Evolutionary conservation across 192 early-diverging fungal genomes (phyloP).

Genomic region (Backusella mclennaniae): DNA sequence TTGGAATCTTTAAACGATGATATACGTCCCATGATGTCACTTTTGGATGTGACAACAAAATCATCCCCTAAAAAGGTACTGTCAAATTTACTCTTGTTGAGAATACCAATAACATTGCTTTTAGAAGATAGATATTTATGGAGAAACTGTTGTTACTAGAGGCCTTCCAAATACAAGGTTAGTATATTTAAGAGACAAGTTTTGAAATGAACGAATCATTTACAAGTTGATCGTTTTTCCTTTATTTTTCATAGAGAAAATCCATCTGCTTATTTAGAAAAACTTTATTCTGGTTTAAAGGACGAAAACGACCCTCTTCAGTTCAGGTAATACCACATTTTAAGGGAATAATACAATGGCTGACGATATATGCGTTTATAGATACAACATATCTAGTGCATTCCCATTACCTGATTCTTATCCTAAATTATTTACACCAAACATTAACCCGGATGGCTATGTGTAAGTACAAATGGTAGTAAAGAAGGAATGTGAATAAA

Average conservation of each 20-base stretch:
- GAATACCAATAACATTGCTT: no score
- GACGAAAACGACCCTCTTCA: constrained; percentile 20
- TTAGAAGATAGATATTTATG: constrained; percentile 13
- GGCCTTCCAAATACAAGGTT: constrained; percentile 1
- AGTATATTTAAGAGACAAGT: neutral
- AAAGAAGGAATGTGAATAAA: neutral
- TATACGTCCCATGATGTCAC: constrained; percentile 2
- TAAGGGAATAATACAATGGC: neutral
- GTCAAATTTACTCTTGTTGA: neutral
- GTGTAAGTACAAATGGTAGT: constrained; percentile 4
- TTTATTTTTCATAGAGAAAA: neutral
- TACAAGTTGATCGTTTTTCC: neutral
- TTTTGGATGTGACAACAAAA: neutral
- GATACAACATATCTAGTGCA: constrained; percentile 12
- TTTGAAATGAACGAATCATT: neutral
- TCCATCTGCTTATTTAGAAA: constrained; percentile 6
- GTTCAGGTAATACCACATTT: neutral
- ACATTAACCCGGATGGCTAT: constrained; percentile 10
- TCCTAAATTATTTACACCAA: constrained; percentile 19
- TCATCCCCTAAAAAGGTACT: neutral
- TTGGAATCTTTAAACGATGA: neutral
- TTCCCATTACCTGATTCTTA: constrained; percentile 31
- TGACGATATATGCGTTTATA: neutral
- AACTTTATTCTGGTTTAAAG: constrained; percentile 2
- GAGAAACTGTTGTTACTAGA: constrained; percentile 17